Conservation (phyloP, 2,329 filamentous ascomycete species). For the Trichoderma aggressivum region DNA sequence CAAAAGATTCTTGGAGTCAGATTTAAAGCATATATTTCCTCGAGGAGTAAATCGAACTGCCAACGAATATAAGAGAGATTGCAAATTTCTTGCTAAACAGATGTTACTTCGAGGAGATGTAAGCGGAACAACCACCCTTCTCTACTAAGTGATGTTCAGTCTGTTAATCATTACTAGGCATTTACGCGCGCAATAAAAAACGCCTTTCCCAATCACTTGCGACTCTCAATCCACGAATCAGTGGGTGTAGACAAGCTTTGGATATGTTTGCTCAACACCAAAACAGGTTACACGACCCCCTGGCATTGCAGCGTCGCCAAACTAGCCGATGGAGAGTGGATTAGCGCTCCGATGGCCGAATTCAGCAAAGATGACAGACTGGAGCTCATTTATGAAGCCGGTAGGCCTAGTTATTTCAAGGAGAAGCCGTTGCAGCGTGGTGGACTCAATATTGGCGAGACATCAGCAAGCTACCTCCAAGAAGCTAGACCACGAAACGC, state of each 20-base stretch:
- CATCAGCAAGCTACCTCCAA: neutral
- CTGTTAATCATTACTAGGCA: slow-evolving; percentile 22
- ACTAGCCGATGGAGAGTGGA: slow-evolving; percentile 24
- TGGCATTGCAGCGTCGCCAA: slow-evolving; percentile 31
- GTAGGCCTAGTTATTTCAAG: slow-evolving; percentile 22
- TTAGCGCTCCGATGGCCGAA: slow-evolving; percentile 25
- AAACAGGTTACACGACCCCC: slow-evolving; percentile 31
- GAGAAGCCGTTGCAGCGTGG: neutral
- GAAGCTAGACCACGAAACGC: slow-evolving; percentile 7
- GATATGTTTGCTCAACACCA: slow-evolving; percentile 30
- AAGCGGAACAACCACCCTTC: slow-evolving; percentile 3
- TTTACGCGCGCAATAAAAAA: slow-evolving; percentile 30
- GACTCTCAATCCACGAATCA: slow-evolving; percentile 32
- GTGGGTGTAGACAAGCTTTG: slow-evolving; percentile 29
- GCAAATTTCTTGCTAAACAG: slow-evolving; percentile 31
- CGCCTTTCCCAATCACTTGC: slow-evolving; percentile 27
- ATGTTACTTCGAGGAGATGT: slow-evolving; percentile 33
- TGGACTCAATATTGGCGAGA: neutral
- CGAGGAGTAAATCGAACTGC: slow-evolving; percentile 21
- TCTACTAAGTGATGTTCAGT: neutral
- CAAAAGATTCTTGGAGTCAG: slow-evolving; percentile 29
- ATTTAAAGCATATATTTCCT: slow-evolving; percentile 30
- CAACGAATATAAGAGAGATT: slow-evolving; percentile 27
- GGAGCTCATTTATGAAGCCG: slow-evolving; percentile 25
- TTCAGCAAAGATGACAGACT: slow-evolving; percentile 24